These are phyloP conservation scores for Exophiala bonariae DNA, from an alignment of 2,329 filamentous ascomycete genomes.

Conservation along the genomic window DNA sequence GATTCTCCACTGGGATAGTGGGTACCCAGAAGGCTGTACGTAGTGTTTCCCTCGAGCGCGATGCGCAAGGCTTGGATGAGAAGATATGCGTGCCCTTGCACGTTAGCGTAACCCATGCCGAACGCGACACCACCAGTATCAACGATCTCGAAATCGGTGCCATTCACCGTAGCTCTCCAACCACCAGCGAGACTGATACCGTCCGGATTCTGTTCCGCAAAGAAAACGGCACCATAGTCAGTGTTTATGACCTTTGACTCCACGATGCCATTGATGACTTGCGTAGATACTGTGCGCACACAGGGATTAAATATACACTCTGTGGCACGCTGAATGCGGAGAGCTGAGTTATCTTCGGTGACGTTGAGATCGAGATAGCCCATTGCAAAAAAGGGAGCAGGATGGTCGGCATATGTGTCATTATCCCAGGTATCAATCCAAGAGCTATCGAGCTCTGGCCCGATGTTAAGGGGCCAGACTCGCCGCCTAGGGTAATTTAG, in stretches of 20 bases:
- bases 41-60: constrained; percentile 17
- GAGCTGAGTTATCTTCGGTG: constrained; percentile 1
- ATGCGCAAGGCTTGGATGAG: constrained; percentile 15
- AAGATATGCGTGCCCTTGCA: constrained; percentile 9
- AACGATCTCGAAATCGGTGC: constrained; percentile 34
- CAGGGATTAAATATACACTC: constrained; percentile 15
- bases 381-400: constrained; percentile 14
- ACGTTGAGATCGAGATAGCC: constrained; percentile 12
- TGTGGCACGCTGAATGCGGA: constrained; percentile 8
- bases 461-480: constrained; percentile 18
- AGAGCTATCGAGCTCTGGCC: constrained; percentile 8
- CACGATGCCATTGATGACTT: constrained; percentile 2
- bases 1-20: too few species aligned
- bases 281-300: constrained; percentile 11
- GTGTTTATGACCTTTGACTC: constrained; percentile 1
- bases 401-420: constrained; percentile 8
- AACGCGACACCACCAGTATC: too few species aligned
- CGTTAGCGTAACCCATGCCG: too few species aligned
- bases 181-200: constrained; percentile 6
- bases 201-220: constrained; percentile 4
- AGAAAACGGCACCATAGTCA: constrained; percentile 8
- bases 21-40: too few species aligned
- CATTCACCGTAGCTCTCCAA: constrained; percentile 28
- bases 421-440: constrained; percentile 14
- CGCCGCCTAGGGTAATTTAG: constrained; percentile 10